These are phyloP conservation scores for Dalechampia spathulata DNA, from an alignment of 441 rosid species.

Conservation along the genomic window DNA sequence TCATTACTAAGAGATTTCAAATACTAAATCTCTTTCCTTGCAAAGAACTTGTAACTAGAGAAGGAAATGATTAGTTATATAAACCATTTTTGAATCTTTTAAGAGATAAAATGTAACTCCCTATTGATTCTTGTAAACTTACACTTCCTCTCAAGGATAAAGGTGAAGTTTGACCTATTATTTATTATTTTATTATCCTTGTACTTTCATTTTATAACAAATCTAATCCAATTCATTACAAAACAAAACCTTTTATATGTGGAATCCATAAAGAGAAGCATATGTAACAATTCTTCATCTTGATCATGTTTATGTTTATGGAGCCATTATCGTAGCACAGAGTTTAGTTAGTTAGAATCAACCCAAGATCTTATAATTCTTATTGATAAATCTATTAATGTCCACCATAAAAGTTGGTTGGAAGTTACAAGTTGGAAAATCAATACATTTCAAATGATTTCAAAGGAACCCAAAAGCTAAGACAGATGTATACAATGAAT, in stretches of 20 bases:
- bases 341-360: constrained; percentile 81
- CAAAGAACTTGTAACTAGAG: constrained; percentile 56
- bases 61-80: constrained; percentile 64
- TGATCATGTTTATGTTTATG: constrained; percentile 84
- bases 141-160: constrained; percentile 62
- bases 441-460: constrained; percentile 68
- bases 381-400: constrained; percentile 69
- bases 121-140: constrained; percentile 84
- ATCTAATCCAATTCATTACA: constrained; percentile 10
- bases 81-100: constrained; percentile 52
- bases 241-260: constrained; percentile 39
- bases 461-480: constrained; percentile 92
- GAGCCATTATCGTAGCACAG: constrained; percentile 88
- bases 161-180: constrained; percentile 38
- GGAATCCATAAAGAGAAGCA: constrained; percentile 66
- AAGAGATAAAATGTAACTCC: constrained; percentile 69
- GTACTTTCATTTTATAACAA: neutral
- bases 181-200: neutral
- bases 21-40: constrained; percentile 66
- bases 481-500: constrained; percentile 88
- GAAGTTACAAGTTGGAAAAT: constrained; percentile 93
- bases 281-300: constrained; percentile 94
- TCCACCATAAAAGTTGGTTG: constrained; percentile 77
- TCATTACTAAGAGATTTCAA: constrained; percentile 55
- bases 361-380: constrained; percentile 83